These are phyloP conservation scores for Pichia sp. DNA, from an alignment of 1,139 yeast genomes.

Conservation along the genomic window DNA sequence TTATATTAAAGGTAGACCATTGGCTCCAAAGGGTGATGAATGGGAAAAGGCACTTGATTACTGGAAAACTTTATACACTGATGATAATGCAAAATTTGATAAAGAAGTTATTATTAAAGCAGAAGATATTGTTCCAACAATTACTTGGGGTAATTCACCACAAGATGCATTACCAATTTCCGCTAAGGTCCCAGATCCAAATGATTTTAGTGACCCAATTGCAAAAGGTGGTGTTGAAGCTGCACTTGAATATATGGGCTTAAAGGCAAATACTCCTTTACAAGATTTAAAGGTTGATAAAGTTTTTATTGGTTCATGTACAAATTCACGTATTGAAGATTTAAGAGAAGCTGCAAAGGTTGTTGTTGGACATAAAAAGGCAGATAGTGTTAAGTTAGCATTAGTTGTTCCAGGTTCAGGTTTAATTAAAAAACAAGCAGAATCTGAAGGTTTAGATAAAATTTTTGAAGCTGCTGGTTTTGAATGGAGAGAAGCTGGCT, in stretches of 20 bases:
- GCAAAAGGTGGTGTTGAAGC: conserved; percentile 81
- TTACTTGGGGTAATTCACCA: conserved; percentile 99
- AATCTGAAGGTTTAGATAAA: conserved; percentile 87
- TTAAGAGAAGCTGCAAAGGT: conserved; percentile 91
- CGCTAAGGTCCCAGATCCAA: conserved; percentile 85
- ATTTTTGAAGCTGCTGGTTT: conserved; percentile 89
- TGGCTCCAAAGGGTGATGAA: conserved; percentile 87
- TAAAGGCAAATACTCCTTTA: conserved; percentile 75
- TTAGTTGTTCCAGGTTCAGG: conserved; percentile 98
- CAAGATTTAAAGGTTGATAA: conserved; percentile 72
- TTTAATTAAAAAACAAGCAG: conserved; percentile 86
- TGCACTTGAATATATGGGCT: conserved; percentile 88
- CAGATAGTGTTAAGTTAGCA: conserved; percentile 72
- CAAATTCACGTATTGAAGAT: conserved; percentile 96
- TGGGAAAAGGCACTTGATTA: conserved; percentile 91
- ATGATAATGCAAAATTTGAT: conserved; percentile 85
- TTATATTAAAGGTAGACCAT: conserved; percentile 86
- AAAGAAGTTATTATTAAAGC: conserved; percentile 76
- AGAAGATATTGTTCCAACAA: conserved; percentile 84
- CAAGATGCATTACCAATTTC: conserved; percentile 96
- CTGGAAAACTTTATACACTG: conserved; percentile 85
- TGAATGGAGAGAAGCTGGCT: conserved; percentile 99
- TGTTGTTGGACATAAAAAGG: conserved; percentile 85
- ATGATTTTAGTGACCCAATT: conserved; percentile 62
- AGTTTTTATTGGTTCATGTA: conserved; percentile 96